Conservation (phyloP, 495 filamentous ascomycete species). For the Durotheca rogersii region DNA sequence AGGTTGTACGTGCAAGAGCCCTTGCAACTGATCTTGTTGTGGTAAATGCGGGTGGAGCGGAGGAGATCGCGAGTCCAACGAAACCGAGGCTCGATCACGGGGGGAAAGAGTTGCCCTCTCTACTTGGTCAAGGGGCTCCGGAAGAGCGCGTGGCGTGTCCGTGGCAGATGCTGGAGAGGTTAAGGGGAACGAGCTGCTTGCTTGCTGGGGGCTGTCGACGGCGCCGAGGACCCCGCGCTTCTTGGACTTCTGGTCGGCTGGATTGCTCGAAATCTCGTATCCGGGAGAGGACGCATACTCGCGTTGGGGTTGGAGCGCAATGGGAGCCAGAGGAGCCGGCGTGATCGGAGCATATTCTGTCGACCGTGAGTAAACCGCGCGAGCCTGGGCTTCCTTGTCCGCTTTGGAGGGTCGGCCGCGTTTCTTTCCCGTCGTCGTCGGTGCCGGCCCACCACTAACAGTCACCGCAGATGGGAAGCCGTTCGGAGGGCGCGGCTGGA, state of each 20-base stretch:
- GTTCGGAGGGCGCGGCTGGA: conserved; percentile 43
- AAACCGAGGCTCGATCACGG: conserved; percentile 24
- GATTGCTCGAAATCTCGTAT: conserved; percentile 33
- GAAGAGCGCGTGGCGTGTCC: conserved; percentile 33
- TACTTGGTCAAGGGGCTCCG: conserved; percentile 34
- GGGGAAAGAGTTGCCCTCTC: conserved; percentile 34
- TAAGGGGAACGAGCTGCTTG: conserved; percentile 23
- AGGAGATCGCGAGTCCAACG: conserved; percentile 32
- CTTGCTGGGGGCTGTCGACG: conserved; percentile 34
- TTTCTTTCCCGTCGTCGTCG: conserved; percentile 35
- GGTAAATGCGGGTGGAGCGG: conserved; percentile 28
- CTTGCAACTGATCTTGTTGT: conserved; percentile 28
- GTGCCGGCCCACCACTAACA: conserved; percentile 27
- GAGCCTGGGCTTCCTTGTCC: conserved; percentile 39
- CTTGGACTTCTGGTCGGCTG: conserved; percentile 26
- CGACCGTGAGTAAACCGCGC: conserved; percentile 35
- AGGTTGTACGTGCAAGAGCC: conserved; percentile 29
- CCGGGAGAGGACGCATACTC: conserved; percentile 35
- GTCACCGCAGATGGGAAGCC: conserved; percentile 35
- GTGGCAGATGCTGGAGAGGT: conserved; percentile 32
- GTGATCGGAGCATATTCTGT: conserved; percentile 41
- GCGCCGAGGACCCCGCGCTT: conserved; percentile 27
- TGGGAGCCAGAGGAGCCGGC: conserved; percentile 39
- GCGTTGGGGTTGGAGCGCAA: conserved; percentile 26
- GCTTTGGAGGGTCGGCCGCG: conserved; percentile 40